These are phyloP conservation scores for Sugiyamaella novakii DNA, from an alignment of 1,139 yeast species.

Conservation along the genomic window DNA sequence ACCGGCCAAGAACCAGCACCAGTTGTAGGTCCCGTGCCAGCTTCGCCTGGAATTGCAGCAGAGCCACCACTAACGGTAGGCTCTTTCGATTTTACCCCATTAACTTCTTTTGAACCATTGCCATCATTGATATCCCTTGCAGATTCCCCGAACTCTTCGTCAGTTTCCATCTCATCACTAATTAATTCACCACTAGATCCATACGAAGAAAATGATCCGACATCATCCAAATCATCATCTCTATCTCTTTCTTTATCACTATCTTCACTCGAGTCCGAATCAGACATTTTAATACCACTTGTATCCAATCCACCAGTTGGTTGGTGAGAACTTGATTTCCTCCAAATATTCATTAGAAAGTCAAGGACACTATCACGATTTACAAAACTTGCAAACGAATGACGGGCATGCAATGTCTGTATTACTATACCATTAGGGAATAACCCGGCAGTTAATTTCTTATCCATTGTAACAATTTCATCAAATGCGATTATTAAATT, in stretches of 20 bases:
- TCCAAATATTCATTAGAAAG: slow-evolving; percentile 53
- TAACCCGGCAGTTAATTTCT: slow-evolving; percentile 80
- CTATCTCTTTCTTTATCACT: slow-evolving; percentile 19
- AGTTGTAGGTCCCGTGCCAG: slow-evolving; percentile 9
- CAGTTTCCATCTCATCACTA: slow-evolving; percentile 24
- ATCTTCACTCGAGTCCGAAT: slow-evolving; percentile 7
- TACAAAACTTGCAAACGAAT: slow-evolving; percentile 80
- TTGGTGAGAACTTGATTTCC: slow-evolving; percentile 43
- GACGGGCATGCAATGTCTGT: slow-evolving; percentile 66
- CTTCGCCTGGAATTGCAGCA: slow-evolving; percentile 17
- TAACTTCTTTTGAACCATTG: slow-evolving; percentile 7
- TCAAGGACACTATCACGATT: slow-evolving; percentile 79
- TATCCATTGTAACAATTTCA: slow-evolving; percentile 74
- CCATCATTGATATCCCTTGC: slow-evolving; percentile 26
- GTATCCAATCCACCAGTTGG: slow-evolving; percentile 26
- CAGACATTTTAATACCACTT: slow-evolving; percentile 23
- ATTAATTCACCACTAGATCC: slow-evolving; percentile 20
- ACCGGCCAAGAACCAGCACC: slow-evolving; percentile 38
- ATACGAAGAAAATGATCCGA: slow-evolving; percentile 20
- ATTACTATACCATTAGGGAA: slow-evolving; percentile 88
- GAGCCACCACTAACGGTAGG: slow-evolving; percentile 1
- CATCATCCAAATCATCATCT: slow-evolving; percentile 25
- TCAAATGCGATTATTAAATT: slow-evolving; percentile 69
- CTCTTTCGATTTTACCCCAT: background rate
- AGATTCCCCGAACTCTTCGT: slow-evolving; percentile 29